Base-by-base conservation (phyloP, 2,329 filamentous ascomycete genomes). In the Aspergillus quadricinctus region DNA sequence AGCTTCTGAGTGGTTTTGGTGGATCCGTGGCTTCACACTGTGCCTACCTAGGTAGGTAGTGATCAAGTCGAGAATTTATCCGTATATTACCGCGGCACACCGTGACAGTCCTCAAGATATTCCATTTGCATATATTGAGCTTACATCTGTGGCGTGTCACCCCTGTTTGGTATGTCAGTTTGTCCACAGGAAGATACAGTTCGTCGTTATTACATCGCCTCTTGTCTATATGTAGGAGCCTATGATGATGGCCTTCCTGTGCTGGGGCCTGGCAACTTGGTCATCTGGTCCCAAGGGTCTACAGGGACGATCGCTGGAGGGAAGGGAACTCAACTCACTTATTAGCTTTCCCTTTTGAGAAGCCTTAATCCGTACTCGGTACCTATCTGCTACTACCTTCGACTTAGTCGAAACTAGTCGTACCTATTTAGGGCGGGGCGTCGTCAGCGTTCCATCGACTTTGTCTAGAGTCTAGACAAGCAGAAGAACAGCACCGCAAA, bases 401-500 rank as follows among this genome's bases (percentile, higher is more conserved):
- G 14, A 31, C 29, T 31, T 37, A 7, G 31, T 37, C 14, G 31
- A 37, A 17, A 37, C 14, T 37, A 37, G 14, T 14, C 14, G 14
- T 17, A 7, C 31, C 31, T 6, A 35, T 9, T 6, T 11, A 31
- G 6, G 31, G 31, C 31, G 31, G 31, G 41, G 17, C 43, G 46
- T 52, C 50, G 31, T 52, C 31, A 37, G 31, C 31, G 31, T 37
- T 17, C 31, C 31, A 37, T 37, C 31, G 50, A 31, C 50, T 49
- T 49, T 25, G 46, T 55, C 31, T 49, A 57, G 48, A 57, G 59
- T 57, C 62, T 51, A 58, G 53, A 61, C 43, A 46, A 35, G 40
- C 23, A 28, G 23, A 11, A 27, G 23, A 37, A 14, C 6, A 37
- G 14, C 14, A 17, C 31, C 17, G 2, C 31, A 37, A 37, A 37